Base-by-base conservation (phyloP, 2,329 filamentous ascomycete species). In the Venturia carpophila region DNA sequence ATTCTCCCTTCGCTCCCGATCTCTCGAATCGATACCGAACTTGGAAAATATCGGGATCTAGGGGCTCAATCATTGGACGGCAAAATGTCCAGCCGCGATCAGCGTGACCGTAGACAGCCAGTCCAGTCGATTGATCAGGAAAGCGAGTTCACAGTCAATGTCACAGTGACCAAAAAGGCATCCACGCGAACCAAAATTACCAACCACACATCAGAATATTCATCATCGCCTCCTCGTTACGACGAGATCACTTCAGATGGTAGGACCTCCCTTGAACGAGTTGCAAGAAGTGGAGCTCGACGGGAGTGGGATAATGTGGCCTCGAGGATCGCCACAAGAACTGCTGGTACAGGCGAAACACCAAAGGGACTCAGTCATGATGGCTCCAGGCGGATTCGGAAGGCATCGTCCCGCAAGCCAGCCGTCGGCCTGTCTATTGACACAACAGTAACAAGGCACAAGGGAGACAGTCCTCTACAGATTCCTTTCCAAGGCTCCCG, bases 341-440 rank as follows among this genome's bases (percentile, higher is more conserved):
- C 63, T 15, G 63, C 61, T 47, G 45, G 45, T 37, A 43, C 49
- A 27, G 30, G 47, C 27, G 24, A 64, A 24, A 30, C 47, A 47
- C 43, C 63, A 17, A 58, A 58, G 42, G 30, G 49, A 21, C n/a
- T 42, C n/a, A 58, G 37, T 27, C 37, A 49, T 39, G 37, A 39
- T 37, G 24, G 37, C 91, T 7, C 87, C 89, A 60, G 84, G 86
- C 70, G 86, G 87, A 71, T 95, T 92, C 74, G 86, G 92, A 78
- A 92, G 97, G 72, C 92, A 92, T 21, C 78, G 84, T 30, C 30
- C 13, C 52, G 64, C 1, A 55, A 55, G n/a, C 52, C 63, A 6
- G 30, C 17, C 19, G 27, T 42, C 19, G 64, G 64, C 34, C 41
- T 65, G 15, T 65, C 64, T n/a, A 65, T 65, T 11, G 64, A 65